Conservation (phyloP, 768 basidiomycete species). For the Sutorius australiensis region DNA sequence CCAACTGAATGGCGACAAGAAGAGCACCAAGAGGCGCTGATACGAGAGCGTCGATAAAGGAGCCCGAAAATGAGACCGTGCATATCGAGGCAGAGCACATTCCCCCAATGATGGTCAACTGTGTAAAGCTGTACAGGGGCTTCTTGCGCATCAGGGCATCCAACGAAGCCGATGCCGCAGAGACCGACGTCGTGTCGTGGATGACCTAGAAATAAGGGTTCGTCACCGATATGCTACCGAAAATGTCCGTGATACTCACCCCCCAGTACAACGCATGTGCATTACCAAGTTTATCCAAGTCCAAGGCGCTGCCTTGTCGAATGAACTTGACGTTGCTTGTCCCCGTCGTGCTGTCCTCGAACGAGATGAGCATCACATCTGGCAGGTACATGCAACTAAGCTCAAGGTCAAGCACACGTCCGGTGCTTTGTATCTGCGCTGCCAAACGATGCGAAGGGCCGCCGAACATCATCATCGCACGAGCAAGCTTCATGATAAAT, state of each 20-base stretch:
- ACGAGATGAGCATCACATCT: conserved; percentile 74
- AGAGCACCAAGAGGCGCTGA: conserved; percentile 74
- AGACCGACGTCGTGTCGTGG: conserved; percentile 75
- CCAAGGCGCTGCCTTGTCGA: conserved; percentile 64
- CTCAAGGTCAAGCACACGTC: conserved; percentile 71
- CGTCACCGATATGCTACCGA: neutral
- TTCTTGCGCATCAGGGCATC: conserved; percentile 68
- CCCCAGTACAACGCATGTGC: conserved; percentile 74
- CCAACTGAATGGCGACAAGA: conserved; percentile 67
- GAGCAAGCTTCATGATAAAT: conserved; percentile 79
- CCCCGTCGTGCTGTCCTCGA: conserved; percentile 75
- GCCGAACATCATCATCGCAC: conserved; percentile 89
- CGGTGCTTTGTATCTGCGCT: conserved; percentile 76
- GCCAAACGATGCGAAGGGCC: conserved; percentile 80
- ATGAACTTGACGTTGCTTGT: conserved; percentile 81
- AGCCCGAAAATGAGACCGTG: conserved; percentile 66
- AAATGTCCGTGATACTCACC: conserved; percentile 32
- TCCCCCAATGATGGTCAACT: conserved; percentile 68
- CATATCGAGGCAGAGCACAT: conserved; percentile 75
- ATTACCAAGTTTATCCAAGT: conserved; percentile 72
- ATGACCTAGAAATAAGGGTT: conserved; percentile 51
- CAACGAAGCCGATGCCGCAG: conserved; percentile 65
- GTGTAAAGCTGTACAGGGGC: conserved; percentile 57
- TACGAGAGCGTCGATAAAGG: conserved; percentile 71
- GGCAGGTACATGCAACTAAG: conserved; percentile 72